These are phyloP conservation scores for Hypoxylon cercidicola DNA, from an alignment of 495 filamentous ascomycete genomes.

Conservation along the genomic window DNA sequence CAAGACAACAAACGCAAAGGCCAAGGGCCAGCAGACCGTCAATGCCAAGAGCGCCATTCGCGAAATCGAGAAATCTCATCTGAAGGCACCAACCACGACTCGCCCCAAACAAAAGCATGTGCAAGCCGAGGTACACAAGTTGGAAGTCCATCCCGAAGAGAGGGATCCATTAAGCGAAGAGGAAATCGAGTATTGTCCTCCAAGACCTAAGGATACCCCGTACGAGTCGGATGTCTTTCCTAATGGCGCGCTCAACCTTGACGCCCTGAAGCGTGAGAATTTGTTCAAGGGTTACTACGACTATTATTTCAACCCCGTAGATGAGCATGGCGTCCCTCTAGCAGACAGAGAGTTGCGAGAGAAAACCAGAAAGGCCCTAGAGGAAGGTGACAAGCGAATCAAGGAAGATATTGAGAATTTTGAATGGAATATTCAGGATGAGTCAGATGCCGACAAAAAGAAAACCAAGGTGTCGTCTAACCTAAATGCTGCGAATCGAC, in stretches of 20 bases:
- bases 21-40: slow-evolving; percentile 68
- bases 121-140: slow-evolving; percentile 56
- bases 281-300: slow-evolving; percentile 74
- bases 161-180: slow-evolving; percentile 60
- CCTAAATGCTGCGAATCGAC: slow-evolving; percentile 35
- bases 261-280: slow-evolving; percentile 65
- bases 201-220: slow-evolving; percentile 66
- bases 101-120: slow-evolving; percentile 51
- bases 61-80: slow-evolving; percentile 56
- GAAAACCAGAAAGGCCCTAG: slow-evolving; percentile 60
- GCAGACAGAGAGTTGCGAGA: slow-evolving; percentile 70
- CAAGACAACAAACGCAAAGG: slow-evolving; percentile 97
- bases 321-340: slow-evolving; percentile 72
- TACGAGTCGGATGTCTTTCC: slow-evolving; percentile 82
- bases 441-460: slow-evolving; percentile 49
- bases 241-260: slow-evolving; percentile 62
- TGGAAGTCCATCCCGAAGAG: slow-evolving; percentile 54
- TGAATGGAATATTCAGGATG: slow-evolving; percentile 58
- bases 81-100: slow-evolving; percentile 49
- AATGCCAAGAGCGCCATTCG: slow-evolving; percentile 54
- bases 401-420: slow-evolving; percentile 65
- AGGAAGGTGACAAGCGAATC: slow-evolving; percentile 69
- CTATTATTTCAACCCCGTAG: slow-evolving; percentile 71
- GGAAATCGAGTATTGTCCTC: slow-evolving; percentile 65
- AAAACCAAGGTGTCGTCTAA: slow-evolving; percentile 23